Evolutionary conservation across 164 flowering plant genomes (phyloP).

Genomic region (Aristolochia contorta): DNA sequence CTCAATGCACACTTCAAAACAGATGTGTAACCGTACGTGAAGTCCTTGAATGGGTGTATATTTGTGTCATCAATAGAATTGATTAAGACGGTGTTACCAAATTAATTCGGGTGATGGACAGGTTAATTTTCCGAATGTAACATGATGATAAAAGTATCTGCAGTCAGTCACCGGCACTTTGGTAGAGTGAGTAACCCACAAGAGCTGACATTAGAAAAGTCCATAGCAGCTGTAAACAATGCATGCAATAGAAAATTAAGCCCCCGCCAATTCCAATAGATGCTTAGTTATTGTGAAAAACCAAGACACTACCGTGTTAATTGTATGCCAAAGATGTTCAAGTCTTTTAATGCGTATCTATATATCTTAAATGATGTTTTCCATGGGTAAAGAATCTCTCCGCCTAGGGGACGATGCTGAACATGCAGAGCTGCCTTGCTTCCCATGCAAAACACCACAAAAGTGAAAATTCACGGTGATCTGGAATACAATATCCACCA

Average conservation of each 20-base stretch:
- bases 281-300: no score
- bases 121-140: no score
- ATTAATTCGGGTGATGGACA: no score
- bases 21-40: no score
- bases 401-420: conserved; percentile 70
- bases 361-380: conserved; percentile 71
- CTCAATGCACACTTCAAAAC: no score
- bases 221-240: conserved; percentile 69
- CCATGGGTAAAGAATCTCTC: conserved; percentile 47
- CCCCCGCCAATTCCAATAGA: neutral
- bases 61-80: no score
- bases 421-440: conserved; percentile 62
- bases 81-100: no score
- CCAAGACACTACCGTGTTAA: conserved; percentile 54
- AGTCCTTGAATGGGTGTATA: no score
- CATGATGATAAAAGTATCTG: neutral
- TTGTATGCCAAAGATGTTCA: conserved; percentile 82
- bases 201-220: conserved; percentile 94
- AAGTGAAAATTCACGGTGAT: neutral
- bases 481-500: no score
- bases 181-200: conserved; percentile 93
- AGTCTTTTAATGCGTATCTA: conserved; percentile 76
- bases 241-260: neutral
- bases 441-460: neutral
- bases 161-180: conserved; percentile 42